Conservation (phyloP, 495 filamentous ascomycete genomes). For the Hypomontagnella monticulosa region DNA sequence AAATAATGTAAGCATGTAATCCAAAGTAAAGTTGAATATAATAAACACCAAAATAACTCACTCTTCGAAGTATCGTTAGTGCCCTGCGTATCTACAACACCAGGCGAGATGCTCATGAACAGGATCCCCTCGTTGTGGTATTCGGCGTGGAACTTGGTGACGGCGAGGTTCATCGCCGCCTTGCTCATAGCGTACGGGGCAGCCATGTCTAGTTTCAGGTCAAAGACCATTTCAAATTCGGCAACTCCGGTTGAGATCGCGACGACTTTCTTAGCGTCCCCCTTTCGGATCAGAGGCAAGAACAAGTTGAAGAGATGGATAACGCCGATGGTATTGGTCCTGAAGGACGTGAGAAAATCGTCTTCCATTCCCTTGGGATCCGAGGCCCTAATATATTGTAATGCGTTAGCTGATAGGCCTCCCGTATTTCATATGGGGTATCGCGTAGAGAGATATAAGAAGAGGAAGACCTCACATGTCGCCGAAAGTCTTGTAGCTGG, state of each 20-base stretch:
- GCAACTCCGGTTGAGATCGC: conserved; percentile 60
- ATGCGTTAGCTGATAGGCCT: conserved; percentile 1
- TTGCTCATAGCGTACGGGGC: conserved; percentile 53
- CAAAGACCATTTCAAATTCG: conserved; percentile 45
- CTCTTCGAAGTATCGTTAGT: conserved; percentile 24
- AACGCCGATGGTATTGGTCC: conserved; percentile 57
- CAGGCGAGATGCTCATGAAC: conserved; percentile 62
- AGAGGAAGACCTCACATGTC: conserved; percentile 34
- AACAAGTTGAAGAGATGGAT: conserved; percentile 65
- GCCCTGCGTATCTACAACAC: conserved; percentile 52
- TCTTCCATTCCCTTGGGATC: conserved; percentile 45
- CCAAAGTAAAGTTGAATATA: not conserved
- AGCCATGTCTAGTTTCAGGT: conserved; percentile 39
- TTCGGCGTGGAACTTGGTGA: conserved; percentile 57
- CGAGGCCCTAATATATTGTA: conserved; percentile 33
- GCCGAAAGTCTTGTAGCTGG: conserved; percentile 22
- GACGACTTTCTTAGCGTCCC: conserved; percentile 64
- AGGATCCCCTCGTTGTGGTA: conserved; percentile 60
- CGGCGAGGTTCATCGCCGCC: conserved; percentile 55
- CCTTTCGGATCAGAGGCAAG: conserved; percentile 61
- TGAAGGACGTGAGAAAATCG: conserved; percentile 42
- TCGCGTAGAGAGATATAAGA: not conserved
- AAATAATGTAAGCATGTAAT: not conserved
- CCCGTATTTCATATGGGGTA: not conserved
- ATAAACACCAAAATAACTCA: conserved; percentile 7